A percentile compares a stretch with the other conserved stretches of the same genome.
Evolutionary conservation across 225 moss, liverwort and hornwort genomes (phyloP).

Genomic region (Bryoerythrophyllum caledonicum): DNA sequence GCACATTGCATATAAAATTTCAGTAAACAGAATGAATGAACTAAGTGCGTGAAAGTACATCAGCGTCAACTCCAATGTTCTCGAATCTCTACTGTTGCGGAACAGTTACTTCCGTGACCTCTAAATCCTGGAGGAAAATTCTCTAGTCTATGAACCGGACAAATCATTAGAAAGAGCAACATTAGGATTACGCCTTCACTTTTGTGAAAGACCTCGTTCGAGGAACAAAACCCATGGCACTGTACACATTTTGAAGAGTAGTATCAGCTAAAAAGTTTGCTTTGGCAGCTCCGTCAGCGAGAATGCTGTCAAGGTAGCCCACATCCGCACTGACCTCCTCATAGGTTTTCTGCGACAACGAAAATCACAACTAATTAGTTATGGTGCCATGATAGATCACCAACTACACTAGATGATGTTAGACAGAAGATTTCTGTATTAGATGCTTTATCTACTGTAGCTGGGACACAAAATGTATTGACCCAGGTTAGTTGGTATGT

Average conservation of each 20-base stretch:
- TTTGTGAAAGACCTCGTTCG: constrained; percentile 32
- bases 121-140: not conserved
- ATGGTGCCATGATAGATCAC: not conserved
- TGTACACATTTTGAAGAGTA: constrained; percentile 77
- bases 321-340: constrained; percentile 78
- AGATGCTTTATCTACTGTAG: not conserved
- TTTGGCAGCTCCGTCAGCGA: constrained; percentile 83
- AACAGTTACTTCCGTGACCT: not conserved
- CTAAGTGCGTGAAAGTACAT: not conserved
- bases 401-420: not conserved
- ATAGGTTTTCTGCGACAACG: constrained; percentile 67
- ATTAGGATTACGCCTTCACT: constrained; percentile 20
- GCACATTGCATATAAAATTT: no score
- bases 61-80: not conserved
- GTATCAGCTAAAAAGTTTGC: constrained; percentile 75
- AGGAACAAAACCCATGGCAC: constrained; percentile 90
- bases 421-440: not conserved
- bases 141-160: constrained; percentile 6
- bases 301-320: constrained; percentile 69
- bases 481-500: not conserved
- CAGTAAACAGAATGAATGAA: no score
- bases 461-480: not conserved
- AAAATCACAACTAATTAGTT: constrained; percentile 13
- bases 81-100: not conserved
- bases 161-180: not conserved